Percentiles rank a stretch among this genome's conserved stretches.
These are phyloP conservation scores for Macaranga tanarius DNA, from an alignment of 441 rosid genomes.

Conservation along the genomic window DNA sequence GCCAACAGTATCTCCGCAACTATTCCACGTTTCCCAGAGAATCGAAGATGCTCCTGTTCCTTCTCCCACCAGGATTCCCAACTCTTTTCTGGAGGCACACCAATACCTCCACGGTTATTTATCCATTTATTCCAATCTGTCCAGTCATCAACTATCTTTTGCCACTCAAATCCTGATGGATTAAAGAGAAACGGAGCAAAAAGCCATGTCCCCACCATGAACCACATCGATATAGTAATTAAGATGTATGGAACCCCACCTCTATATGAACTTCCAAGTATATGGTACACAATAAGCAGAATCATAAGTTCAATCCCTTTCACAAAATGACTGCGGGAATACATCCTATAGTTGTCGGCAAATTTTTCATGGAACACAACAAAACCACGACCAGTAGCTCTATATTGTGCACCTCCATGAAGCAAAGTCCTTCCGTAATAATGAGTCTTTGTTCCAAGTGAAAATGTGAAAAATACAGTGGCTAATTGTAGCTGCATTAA, in stretches of 20 bases:
- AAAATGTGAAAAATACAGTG: conserved; percentile 82
- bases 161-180: conserved; percentile 99
- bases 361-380: conserved; percentile 88
- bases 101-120: conserved; percentile 89
- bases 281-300: conserved; percentile 68
- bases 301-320: conserved; percentile 86
- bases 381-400: conserved; percentile 92
- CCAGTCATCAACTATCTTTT: conserved; percentile 98
- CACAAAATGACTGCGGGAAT: conserved; percentile 94
- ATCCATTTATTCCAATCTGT: conserved; percentile 99
- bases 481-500: conserved; percentile 89
- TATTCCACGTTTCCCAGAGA: conserved; percentile 93
- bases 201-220: conserved; percentile 88
- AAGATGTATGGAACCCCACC: conserved; percentile 64
- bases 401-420: conserved; percentile 90
- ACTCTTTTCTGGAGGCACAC: conserved; percentile 94
- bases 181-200: conserved; percentile 95
- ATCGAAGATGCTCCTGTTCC: conserved; percentile 87
- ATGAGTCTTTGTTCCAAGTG: conserved; percentile 86
- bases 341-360: conserved; percentile 84
- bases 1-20: conserved; percentile 81
- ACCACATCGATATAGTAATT: conserved; percentile 83
- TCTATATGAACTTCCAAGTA: conserved; percentile 59
- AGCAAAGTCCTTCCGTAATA: conserved; percentile 87
- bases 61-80: conserved; percentile 99